phyloP scores from a whole-genome alignment of 2,329 filamentous ascomycete species.

The Capronia epimyces region DNA sequence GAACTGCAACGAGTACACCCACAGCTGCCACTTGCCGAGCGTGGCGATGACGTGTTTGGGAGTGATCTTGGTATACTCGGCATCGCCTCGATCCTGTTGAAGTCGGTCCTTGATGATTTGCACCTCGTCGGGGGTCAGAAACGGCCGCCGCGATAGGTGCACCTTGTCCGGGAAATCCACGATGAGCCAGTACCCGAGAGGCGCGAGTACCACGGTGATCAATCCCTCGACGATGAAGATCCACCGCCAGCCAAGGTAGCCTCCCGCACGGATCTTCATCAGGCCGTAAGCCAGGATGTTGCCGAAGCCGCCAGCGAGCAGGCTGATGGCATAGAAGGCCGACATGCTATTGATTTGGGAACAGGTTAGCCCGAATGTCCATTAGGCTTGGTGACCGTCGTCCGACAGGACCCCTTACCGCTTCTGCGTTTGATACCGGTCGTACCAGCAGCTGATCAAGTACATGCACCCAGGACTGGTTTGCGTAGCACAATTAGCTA shows the following conservation, averaged over 20 bases:
- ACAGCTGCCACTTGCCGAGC: neutral
- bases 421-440: slow-evolving; percentile 23
- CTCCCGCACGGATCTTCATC: slow-evolving; percentile 17
- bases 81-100: slow-evolving; percentile 54
- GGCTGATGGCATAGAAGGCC: slow-evolving; percentile 20
- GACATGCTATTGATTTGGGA: no score
- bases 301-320: slow-evolving; percentile 18
- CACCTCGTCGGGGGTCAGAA: slow-evolving; percentile 10
- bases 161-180: slow-evolving; percentile 34
- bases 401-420: slow-evolving; percentile 7
- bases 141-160: slow-evolving; percentile 5
- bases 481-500: slow-evolving; percentile 38
- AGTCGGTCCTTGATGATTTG: slow-evolving; percentile 40
- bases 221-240: slow-evolving; percentile 28
- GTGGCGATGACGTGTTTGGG: slow-evolving; percentile 35
- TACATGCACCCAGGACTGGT: slow-evolving; percentile 4
- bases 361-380: neutral
- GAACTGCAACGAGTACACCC: slow-evolving; percentile 8
- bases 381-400: neutral
- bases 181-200: slow-evolving; percentile 30
- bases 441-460: slow-evolving; percentile 23
- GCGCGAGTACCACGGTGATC: slow-evolving; percentile 29
- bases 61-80: slow-evolving; percentile 56
- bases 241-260: slow-evolving; percentile 31
- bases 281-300: slow-evolving; percentile 24